Evolutionary conservation across 345 rosid species (phyloP), one percentile per base, ranked within the genome.

Genomic region (Gossypium stocksii): DNA sequence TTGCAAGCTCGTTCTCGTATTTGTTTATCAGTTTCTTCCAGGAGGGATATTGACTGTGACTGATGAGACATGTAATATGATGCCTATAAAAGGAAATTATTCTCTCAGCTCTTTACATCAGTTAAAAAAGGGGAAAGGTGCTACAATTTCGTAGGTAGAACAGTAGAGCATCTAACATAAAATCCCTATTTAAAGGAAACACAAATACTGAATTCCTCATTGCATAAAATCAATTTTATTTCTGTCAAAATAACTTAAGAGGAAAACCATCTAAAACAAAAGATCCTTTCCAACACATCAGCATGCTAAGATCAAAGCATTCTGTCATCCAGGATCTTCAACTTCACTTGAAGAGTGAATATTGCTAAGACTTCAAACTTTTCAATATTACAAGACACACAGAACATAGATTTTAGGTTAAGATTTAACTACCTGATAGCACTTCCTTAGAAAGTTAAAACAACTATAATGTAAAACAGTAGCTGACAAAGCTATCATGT

Each of bases 21-120:
- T 83, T 95, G 97, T 80, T 87, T 93, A 83, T 95, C 94, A 45
- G 94, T 91, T 86, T 93, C 99, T 84, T 93, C 99, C 66, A 90
- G 81, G 57, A 90, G 92, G 67, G 96, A 85, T 76, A 95, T 86
- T 48, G 89, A 88, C 70, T 93, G 98, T n/a, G 96, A 84, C 75
- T 95, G 97, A 71, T 88, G 96, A 80, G 97, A 88, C 86, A 86
- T 82, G 84, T 90, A 89, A 80, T 91, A 80, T 48, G 99, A 95
- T 22, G 93, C 99, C 99, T 95, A 81, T 77, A 80, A 78, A 22
- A 68, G 71, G 66, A 79, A 74, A 61, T 67, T 58, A 46, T 60
- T 59, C 13, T 60, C 70, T 83, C 77, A 86, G 84, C 59, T 56
- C 14, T 73, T 49, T 9, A 34, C 64, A 74, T 53, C 77, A 12